phyloP scores from a whole-genome alignment of 495 filamentous ascomycete species.

The Talaromyces liani region DNA sequence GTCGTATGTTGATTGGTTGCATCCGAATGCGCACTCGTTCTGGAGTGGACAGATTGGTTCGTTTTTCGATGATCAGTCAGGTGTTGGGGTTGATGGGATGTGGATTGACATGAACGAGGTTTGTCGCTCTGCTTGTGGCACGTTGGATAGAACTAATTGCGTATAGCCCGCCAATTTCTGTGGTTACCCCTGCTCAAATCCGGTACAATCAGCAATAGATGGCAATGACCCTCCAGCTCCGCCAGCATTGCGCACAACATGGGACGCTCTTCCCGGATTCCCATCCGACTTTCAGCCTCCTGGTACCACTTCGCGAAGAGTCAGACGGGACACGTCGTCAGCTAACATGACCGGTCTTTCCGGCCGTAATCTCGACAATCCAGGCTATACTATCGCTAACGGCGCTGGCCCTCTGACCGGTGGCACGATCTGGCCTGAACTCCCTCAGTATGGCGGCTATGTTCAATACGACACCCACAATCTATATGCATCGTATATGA shows the following conservation, averaged over 20 bases:
- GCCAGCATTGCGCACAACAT: slow-evolving; percentile 12
- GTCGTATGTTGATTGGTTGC: slow-evolving; percentile 20
- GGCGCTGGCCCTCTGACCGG: slow-evolving; percentile 9
- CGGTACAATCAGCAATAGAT: slow-evolving; percentile 10
- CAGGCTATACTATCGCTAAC: slow-evolving; percentile 17
- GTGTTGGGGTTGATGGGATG: slow-evolving; percentile 12
- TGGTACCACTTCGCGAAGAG: slow-evolving; percentile 13
- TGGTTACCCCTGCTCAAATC: slow-evolving; percentile 11
- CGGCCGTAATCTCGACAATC: slow-evolving; percentile 12
- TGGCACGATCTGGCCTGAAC: slow-evolving; percentile 9
- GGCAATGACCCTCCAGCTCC: slow-evolving; percentile 14
- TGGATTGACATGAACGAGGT: slow-evolving; percentile 24
- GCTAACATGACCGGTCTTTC: slow-evolving; percentile 17
- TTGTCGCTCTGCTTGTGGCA: slow-evolving; percentile 33
- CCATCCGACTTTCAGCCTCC: slow-evolving; percentile 15
- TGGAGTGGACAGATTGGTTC: slow-evolving; percentile 11
- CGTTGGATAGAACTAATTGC: neutral
- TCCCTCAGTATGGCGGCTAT: slow-evolving; percentile 28
- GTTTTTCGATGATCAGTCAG: slow-evolving; percentile 1
- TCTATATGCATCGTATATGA: slow-evolving; percentile 45
- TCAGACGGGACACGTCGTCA: slow-evolving; percentile 15
- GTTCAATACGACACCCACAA: slow-evolving; percentile 18
- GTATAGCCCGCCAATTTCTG: slow-evolving; percentile 6
- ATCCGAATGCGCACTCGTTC: slow-evolving; percentile 13
- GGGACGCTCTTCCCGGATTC: slow-evolving; percentile 17